phyloP scores from a whole-genome alignment of 2,329 filamentous ascomycete species.

The Neofusicoccum cordaticola region DNA sequence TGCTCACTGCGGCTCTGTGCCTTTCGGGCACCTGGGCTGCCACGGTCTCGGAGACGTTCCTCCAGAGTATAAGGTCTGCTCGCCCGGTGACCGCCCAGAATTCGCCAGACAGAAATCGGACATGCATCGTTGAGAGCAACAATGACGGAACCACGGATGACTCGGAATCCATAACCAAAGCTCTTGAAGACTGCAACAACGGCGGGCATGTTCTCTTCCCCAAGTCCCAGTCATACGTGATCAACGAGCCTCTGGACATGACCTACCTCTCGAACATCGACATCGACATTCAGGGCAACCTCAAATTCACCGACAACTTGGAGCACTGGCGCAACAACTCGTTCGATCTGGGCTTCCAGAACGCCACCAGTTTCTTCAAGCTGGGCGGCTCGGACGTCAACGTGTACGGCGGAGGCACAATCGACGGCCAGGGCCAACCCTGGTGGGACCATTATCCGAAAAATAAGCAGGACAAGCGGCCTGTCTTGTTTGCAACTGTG shows the following conservation, averaged over 20 bases:
- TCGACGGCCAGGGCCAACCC: constrained; percentile 63
- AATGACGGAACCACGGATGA: constrained; percentile 11
- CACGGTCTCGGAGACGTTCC: constrained; percentile 20
- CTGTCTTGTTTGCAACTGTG: neutral
- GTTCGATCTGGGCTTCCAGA: constrained; percentile 65
- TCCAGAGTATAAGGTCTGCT: constrained; percentile 19
- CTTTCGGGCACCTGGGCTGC: neutral
- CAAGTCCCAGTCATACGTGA: constrained; percentile 17
- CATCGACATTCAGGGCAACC: constrained; percentile 18
- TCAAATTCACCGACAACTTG: constrained; percentile 62
- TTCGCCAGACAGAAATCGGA: constrained; percentile 20
- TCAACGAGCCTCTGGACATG: constrained; percentile 19
- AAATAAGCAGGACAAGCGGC: neutral
- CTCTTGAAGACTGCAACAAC: constrained; percentile 19
- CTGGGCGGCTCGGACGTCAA: constrained; percentile 65
- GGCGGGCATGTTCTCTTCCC: constrained; percentile 22
- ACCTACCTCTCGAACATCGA: constrained; percentile 19
- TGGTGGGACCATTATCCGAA: constrained; percentile 63
- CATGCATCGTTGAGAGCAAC: constrained; percentile 21
- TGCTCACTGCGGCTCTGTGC: neutral
- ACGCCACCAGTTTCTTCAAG: constrained; percentile 65
- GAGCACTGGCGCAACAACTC: constrained; percentile 65
- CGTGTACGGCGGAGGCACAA: constrained; percentile 62
- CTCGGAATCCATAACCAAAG: constrained; percentile 16
- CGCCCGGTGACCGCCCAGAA: constrained; percentile 19